Conservation (phyloP, 148 eudicot genomes). For the Silene conica region DNA sequence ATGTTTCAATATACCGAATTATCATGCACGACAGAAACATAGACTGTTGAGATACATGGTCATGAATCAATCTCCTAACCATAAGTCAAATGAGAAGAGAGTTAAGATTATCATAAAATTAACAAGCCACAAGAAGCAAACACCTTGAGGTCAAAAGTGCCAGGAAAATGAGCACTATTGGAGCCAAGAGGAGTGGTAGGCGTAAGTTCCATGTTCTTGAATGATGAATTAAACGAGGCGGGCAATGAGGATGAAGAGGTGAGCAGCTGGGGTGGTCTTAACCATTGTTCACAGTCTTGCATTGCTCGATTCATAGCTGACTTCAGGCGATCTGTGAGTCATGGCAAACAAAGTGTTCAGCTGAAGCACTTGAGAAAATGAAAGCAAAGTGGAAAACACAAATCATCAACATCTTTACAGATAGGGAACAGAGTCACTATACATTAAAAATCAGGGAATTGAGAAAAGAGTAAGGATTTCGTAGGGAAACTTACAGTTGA, state of each 20-base stretch:
- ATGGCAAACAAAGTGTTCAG: constrained; percentile 18
- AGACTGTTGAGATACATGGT: background rate
- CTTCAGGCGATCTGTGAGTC: constrained; percentile 59
- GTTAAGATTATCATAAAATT: background rate
- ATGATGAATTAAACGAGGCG: constrained; percentile 43
- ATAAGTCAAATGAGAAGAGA: constrained; percentile 2
- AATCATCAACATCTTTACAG: background rate
- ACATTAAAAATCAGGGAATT: background rate
- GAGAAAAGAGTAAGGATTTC: constrained; percentile 8
- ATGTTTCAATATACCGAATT: background rate
- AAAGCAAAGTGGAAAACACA: background rate
- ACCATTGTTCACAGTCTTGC: constrained; percentile 83
- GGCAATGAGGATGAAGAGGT: constrained; percentile 47
- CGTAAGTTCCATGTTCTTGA: constrained; percentile 60
- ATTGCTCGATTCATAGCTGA: constrained; percentile 62
- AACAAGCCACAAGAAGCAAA: constrained; percentile 17
- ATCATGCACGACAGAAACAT: background rate
- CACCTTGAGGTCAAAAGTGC: constrained; percentile 83
- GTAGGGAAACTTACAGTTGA: constrained; percentile 50
- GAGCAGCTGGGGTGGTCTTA: constrained; percentile 40
- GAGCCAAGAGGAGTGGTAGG: constrained; percentile 56
- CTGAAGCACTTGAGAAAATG: constrained; percentile 16
- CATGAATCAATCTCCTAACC: background rate
- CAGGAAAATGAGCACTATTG: constrained; percentile 20
- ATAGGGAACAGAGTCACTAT: background rate